Evolutionary conservation across 202 grass and related monocot species (phyloP), one percentile per base, ranked within the genome.

Genomic region (Elaeis oleifera): DNA sequence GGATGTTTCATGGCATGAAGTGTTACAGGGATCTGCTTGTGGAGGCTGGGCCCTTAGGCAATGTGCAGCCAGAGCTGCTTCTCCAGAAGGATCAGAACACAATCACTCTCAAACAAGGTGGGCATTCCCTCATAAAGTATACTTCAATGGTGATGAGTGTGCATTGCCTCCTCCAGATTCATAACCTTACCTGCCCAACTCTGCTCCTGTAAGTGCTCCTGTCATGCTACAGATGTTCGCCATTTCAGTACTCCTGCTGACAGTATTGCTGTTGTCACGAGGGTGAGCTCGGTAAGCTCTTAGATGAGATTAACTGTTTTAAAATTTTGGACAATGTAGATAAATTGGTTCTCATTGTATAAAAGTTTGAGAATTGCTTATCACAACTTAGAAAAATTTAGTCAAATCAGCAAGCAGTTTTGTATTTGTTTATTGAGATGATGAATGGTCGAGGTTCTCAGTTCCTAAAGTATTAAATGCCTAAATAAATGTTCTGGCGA

Each of bases 111-210:
- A 89, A 72, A 51, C 83, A 99, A 82, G 94, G 5, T 99, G 94
- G 88, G 85, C 85, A 16, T 99, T 99, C 81, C 95, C 83, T 7
- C 80, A 82, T 8, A 99, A 87, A 78, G 74, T 99, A 9, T 99
- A 94, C 80, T 94, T 99, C 75, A 99, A 99, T 67, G 88, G 88
- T 60, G 85, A 99, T 60, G 85, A 99, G 74, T 94, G 88, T 78
- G 70, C 31, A 75, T 75, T 94, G 77, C 88, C 88, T 6, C 67
- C 69, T 14, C 88, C 95, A 15, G 80, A 94, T 51, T 64, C 18
- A 1, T 94, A 99, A 63, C 95, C 88, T 0, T 81, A 80, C 78
- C 67, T 99, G 48, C 95, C 85, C 23, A 94, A 84, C 63, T 78
- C 89, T 1, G 63, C 85, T 1, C 55, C 72, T 51, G 16, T 57